Evolutionary conservation across 805 yeast species (phyloP).

Genomic region (Saccharomycopsis sp.): DNA sequence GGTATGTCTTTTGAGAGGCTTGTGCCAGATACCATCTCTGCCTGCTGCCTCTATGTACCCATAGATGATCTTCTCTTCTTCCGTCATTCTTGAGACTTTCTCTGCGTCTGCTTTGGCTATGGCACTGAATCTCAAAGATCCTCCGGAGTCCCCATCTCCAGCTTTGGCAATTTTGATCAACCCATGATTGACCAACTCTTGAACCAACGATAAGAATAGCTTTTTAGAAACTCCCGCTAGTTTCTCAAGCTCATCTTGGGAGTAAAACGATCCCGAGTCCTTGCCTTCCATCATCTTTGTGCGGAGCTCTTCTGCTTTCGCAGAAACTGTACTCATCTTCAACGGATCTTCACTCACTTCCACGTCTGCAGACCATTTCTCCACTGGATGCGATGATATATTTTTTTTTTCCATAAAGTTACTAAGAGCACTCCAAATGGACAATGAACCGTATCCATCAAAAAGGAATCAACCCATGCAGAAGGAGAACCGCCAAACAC

Average conservation of each 20-base stretch:
- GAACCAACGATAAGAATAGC: conserved; percentile 33
- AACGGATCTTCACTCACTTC: too few species aligned
- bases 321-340: conserved; percentile 29
- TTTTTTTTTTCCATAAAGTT: too few species aligned
- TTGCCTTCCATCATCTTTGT: conserved; percentile 50
- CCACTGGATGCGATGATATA: too few species aligned
- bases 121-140: conserved; percentile 56
- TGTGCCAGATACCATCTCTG: conserved; percentile 94
- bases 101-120: conserved; percentile 65
- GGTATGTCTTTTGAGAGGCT: conserved; percentile 79
- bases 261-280: conserved; percentile 41
- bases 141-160: conserved; percentile 42
- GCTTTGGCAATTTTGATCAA: conserved; percentile 41
- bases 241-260: conserved; percentile 60
- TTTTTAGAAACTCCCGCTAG: conserved; percentile 36
- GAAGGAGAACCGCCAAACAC: too few species aligned
- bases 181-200: conserved; percentile 33
- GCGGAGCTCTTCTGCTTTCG: conserved; percentile 51
- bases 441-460: too few species aligned
- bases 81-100: conserved; percentile 65
- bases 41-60: conserved; percentile 88
- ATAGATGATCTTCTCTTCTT: conserved; percentile 87
- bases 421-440: too few species aligned
- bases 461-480: too few species aligned
- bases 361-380: too few species aligned